These are phyloP conservation scores for Saitozyma sp. DNA, from an alignment of 768 basidiomycete genomes.

Conservation along the genomic window DNA sequence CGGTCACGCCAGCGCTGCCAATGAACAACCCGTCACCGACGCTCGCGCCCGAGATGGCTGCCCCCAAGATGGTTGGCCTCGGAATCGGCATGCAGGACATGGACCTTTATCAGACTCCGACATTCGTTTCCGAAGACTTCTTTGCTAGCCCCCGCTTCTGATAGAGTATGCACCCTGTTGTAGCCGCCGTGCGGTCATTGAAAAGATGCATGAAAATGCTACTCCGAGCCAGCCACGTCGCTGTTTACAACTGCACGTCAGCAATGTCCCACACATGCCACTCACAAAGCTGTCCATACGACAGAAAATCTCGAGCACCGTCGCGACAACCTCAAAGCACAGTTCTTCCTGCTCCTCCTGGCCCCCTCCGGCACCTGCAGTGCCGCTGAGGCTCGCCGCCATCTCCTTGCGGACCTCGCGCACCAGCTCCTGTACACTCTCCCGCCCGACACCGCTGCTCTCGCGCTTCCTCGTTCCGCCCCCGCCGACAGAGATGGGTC, in stretches of 20 bases:
- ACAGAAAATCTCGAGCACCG: constrained; percentile 87
- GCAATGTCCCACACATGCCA: constrained; percentile 1
- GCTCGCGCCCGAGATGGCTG: constrained; percentile 29
- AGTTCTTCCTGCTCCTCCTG: constrained; percentile 60
- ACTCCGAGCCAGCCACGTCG: no score
- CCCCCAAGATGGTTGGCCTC: constrained; percentile 32
- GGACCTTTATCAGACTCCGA: constrained; percentile 16
- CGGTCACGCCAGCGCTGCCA: background rate
- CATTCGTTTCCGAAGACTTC: constrained; percentile 28
- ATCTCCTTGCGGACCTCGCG: constrained; percentile 54
- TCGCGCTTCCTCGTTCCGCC: constrained; percentile 64
- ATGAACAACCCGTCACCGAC: constrained; percentile 26
- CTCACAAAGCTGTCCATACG: constrained; percentile 81
- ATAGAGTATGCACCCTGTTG: no score
- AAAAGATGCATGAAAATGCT: no score
- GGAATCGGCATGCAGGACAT: constrained; percentile 32
- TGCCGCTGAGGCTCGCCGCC: constrained; percentile 20
- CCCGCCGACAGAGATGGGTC: constrained; percentile 52
- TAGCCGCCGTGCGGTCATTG: no score
- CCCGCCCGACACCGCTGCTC: constrained; percentile 53
- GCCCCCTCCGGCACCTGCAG: constrained; percentile 42
- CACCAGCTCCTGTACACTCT: constrained; percentile 55
- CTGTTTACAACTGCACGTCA: no score
- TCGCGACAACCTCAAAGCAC: constrained; percentile 85
- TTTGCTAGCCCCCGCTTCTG: constrained; percentile 14